A percentile compares a stretch with the other conserved stretches of the same genome.
Evolutionary conservation across 768 basidiomycete species (phyloP).

Genomic region (Wakefieldia striispora): DNA sequence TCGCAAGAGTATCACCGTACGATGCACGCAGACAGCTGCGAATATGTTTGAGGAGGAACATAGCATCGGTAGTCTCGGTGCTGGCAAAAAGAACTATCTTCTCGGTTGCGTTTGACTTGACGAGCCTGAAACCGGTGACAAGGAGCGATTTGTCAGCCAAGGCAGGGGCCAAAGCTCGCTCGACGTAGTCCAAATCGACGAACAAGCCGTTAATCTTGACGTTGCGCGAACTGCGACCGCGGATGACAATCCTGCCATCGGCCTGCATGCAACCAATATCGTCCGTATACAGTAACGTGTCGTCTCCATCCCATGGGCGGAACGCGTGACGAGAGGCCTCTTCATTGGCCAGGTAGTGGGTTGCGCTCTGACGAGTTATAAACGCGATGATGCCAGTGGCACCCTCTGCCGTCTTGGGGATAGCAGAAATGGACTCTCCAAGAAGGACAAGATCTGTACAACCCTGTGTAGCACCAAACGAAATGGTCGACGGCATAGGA

Average conservation of each 20-base stretch:
- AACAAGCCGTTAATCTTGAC: conserved; percentile 31
- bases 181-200: conserved; percentile 28
- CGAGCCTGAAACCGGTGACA: conserved; percentile 26
- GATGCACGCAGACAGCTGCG: conserved; percentile 21
- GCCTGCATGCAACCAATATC: conserved; percentile 28
- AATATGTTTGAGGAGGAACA: conserved; percentile 22
- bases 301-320: conserved; percentile 22
- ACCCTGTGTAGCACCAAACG: conserved; percentile 28
- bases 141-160: conserved; percentile 18
- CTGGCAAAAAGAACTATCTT: conserved; percentile 28
- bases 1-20: conserved; percentile 17
- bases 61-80: conserved; percentile 15
- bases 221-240: conserved; percentile 29
- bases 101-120: conserved; percentile 24
- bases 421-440: conserved; percentile 19
- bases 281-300: conserved; percentile 29
- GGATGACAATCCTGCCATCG: conserved; percentile 27
- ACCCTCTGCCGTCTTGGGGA: conserved; percentile 19
- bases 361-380: conserved; percentile 26
- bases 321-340: conserved; percentile 29
- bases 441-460: conserved; percentile 29
- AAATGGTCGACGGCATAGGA: conserved; percentile 24
- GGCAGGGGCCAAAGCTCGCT: conserved; percentile 25
- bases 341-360: conserved; percentile 27
- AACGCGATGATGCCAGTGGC: conserved; percentile 29